Conservation (phyloP, 768 basidiomycete genomes). For the Leccinum imitatum region DNA sequence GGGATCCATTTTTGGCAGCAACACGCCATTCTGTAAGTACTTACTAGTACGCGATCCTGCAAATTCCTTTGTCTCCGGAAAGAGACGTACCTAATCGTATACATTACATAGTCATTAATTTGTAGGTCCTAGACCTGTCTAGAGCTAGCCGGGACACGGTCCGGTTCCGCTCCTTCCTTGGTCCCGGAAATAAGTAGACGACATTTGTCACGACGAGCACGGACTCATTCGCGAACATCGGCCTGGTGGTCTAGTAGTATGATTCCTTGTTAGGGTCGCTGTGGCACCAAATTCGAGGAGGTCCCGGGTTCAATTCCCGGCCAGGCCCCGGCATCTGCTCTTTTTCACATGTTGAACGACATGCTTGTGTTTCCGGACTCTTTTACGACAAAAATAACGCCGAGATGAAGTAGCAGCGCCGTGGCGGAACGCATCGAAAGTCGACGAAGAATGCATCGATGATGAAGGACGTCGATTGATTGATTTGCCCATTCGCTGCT, state of each 20-base stretch:
- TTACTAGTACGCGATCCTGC: neutral
- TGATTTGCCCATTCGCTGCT: constrained; percentile 18
- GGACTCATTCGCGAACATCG: constrained; percentile 10
- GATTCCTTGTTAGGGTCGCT: constrained; percentile 59
- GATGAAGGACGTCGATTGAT: constrained; percentile 22
- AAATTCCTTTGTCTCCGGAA: neutral
- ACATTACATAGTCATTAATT: neutral
- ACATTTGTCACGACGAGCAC: neutral
- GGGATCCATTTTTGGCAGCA: constrained; percentile 16
- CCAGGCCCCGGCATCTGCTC: constrained; percentile 46
- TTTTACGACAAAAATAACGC: constrained; percentile 32
- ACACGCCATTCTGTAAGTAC: neutral
- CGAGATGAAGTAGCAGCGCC: constrained; percentile 28
- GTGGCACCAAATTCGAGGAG: constrained; percentile 49
- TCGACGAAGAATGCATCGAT: constrained; percentile 12
- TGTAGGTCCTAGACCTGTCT: neutral
- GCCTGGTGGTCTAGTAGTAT: constrained; percentile 66
- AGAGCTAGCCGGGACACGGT: neutral
- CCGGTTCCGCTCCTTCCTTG: neutral
- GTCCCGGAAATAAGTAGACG: neutral
- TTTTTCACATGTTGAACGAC: neutral
- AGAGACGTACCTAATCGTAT: neutral
- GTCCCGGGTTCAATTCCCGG: constrained; percentile 89
- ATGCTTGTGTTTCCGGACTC: constrained; percentile 6
- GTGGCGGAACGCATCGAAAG: constrained; percentile 9